These are phyloP conservation scores for Dendrothele bispora DNA, from an alignment of 768 basidiomycete species.

Conservation along the genomic window DNA sequence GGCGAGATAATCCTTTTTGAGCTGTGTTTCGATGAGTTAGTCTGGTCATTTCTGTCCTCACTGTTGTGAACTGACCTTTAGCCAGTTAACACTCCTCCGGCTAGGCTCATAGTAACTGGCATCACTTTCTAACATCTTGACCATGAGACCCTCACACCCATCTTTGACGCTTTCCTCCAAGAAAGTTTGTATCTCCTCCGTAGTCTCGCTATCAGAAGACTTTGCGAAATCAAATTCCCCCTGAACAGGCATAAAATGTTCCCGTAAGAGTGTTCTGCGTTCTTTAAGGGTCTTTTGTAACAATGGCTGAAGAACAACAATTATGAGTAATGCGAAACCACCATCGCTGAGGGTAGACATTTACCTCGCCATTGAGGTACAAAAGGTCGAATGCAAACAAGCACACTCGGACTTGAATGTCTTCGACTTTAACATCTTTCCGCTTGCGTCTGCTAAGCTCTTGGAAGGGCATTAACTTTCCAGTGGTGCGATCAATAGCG, in stretches of 20 bases:
- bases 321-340: neutral
- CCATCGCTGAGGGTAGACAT: slow-evolving; percentile 15
- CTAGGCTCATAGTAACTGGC: slow-evolving; percentile 96
- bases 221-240: slow-evolving; percentile 95
- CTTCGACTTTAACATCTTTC: slow-evolving; percentile 97
- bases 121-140: slow-evolving; percentile 94
- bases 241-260: slow-evolving; percentile 79
- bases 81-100: slow-evolving; percentile 93
- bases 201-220: slow-evolving; percentile 83
- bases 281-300: slow-evolving; percentile 72
- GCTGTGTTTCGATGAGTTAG: slow-evolving; percentile 45
- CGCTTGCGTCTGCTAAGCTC: slow-evolving; percentile 92
- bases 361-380: slow-evolving; percentile 95
- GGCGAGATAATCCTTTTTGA: slow-evolving; percentile 97
- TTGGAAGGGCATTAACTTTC: slow-evolving; percentile 95
- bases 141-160: slow-evolving; percentile 98
- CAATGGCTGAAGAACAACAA: slow-evolving; percentile 58
- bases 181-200: slow-evolving; percentile 93
- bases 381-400: slow-evolving; percentile 95
- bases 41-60: neutral
- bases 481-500: slow-evolving; percentile 83
- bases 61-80: slow-evolving; percentile 66
- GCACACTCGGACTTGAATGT: slow-evolving; percentile 95
- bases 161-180: slow-evolving; percentile 97
- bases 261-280: slow-evolving; percentile 72